Base-by-base conservation (phyloP, 179 eudicot species). In the Camellia oleifera region DNA sequence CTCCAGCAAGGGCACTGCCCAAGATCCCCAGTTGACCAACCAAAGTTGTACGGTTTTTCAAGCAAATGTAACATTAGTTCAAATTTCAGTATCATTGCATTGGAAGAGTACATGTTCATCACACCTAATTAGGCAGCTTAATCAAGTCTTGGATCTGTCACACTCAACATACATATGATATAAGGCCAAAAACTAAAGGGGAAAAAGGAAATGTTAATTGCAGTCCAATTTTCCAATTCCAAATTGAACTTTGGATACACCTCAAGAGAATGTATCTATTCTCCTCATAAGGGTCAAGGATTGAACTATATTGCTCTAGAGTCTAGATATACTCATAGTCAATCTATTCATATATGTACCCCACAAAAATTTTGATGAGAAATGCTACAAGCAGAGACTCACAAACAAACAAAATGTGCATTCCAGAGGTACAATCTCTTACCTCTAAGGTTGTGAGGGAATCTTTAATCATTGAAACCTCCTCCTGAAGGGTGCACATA, bases 391-490 rank as follows among this genome's bases (percentile, higher is more conserved):
- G 13, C 9, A 65, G 20, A 45, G 78, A 67, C 17, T 32, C 40
- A 60, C 17, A 66, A 44, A 62, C 40, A 66, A 64, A 64, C 12
- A 58, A 48, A 78, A 4, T 48, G 17, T 13, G 26, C 62, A 77
- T 71, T 48, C 52, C 69, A 75, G 48, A 76, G 60, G 17, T 66
- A 15, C 57, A 62, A 75, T 57, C 74, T 78, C 80, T 81, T 42
- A 86, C 98, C 90, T 91, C 98, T 23, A 93, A 86, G 54, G 89
- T 90, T 62, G 76, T 10, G 56, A 92, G 90, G 75, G 97, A 85
- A 70, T 92, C 92, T 81, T 88, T 91, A 42, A 88, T 72, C 13
- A 75, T 75, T 32, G 82, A 52, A 83, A 79, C 81, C 79, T 93
- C 98, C 83, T 93, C 98, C 48, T 92, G 86, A 54, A 89, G 79